Conservation (phyloP, 2,329 filamentous ascomycete species). For the Stromatinia cepivora region DNA sequence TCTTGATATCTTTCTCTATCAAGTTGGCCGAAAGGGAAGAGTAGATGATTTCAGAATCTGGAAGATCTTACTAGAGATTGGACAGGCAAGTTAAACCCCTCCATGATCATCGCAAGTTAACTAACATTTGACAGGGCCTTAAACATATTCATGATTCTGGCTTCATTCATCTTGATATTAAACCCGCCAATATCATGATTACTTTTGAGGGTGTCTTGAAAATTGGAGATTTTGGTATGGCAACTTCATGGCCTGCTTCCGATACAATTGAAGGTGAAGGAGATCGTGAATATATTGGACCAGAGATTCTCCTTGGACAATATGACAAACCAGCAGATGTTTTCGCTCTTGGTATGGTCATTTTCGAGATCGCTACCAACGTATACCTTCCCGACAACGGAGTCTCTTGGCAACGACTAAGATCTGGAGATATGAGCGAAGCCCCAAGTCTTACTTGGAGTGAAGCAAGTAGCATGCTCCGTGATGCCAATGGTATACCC, state of each 20-base stretch:
- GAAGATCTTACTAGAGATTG: slow-evolving; percentile 90
- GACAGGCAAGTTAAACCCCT: slow-evolving; percentile 61
- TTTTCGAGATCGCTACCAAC: slow-evolving; percentile 92
- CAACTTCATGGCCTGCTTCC: slow-evolving; percentile 74
- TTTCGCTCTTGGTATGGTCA: slow-evolving; percentile 90
- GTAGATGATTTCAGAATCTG: slow-evolving; percentile 97
- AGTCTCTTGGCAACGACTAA: slow-evolving; percentile 82
- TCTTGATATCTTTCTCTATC: slow-evolving; percentile 79
- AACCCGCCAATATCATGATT: slow-evolving; percentile 82
- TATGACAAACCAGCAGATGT: slow-evolving; percentile 92
- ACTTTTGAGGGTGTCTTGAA: slow-evolving; percentile 79
- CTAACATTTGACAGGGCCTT: slow-evolving; percentile 63
- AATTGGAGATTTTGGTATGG: slow-evolving; percentile 84
- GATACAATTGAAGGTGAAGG: slow-evolving; percentile 84
- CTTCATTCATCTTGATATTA: slow-evolving; percentile 82
- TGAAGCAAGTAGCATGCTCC: slow-evolving; percentile 66
- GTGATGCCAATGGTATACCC: slow-evolving; percentile 73
- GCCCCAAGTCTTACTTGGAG: slow-evolving; percentile 86
- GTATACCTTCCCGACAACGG: slow-evolving; percentile 93
- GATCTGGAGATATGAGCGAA: slow-evolving; percentile 85
- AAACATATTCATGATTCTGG: slow-evolving; percentile 86
- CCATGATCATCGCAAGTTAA: background rate
- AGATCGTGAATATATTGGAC: slow-evolving; percentile 93
- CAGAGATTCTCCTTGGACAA: slow-evolving; percentile 82
- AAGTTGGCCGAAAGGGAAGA: slow-evolving; percentile 78